Conservation (phyloP, 2,329 filamentous ascomycete genomes). For the Byssothecium circinans region DNA sequence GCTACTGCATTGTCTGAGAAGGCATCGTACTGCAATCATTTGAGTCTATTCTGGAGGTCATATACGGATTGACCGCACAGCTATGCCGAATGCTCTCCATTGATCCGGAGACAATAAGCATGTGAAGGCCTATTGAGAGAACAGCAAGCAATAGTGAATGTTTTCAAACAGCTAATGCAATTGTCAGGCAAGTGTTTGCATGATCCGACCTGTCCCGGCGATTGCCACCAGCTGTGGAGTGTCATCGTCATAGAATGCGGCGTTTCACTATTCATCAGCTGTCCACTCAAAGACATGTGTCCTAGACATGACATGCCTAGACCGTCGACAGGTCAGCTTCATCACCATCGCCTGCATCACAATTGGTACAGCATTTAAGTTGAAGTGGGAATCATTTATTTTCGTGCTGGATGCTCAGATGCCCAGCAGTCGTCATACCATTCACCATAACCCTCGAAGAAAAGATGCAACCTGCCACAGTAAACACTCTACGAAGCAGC, state of each 20-base stretch:
- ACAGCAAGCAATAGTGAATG: no score
- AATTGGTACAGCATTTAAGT: not conserved
- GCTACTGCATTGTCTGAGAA: no score
- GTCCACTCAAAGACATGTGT: not conserved
- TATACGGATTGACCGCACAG: no score
- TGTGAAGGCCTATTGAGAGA: no score
- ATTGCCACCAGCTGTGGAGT: not conserved
- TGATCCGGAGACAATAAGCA: no score
- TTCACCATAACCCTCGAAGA: conserved; percentile 43
- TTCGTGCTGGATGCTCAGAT: conserved; percentile 37
- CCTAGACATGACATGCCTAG: no score
- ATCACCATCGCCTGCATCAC: not conserved
- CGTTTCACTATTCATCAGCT: not conserved
- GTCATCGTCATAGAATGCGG: conserved; percentile 12
- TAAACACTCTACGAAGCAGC: conserved; percentile 53
- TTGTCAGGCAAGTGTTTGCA: no score
- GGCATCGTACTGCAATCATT: no score
- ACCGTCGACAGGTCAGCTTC: no score
- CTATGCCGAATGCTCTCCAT: no score
- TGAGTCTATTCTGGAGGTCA: no score
- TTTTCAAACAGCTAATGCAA: no score
- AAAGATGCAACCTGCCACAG: conserved; percentile 35
- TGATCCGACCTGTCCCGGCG: not conserved
- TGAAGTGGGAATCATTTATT: conserved; percentile 44
- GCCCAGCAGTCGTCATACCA: conserved; percentile 38